phyloP scores from a whole-genome alignment of 164 flowering plant species.

The Euptelea pleiosperma region DNA sequence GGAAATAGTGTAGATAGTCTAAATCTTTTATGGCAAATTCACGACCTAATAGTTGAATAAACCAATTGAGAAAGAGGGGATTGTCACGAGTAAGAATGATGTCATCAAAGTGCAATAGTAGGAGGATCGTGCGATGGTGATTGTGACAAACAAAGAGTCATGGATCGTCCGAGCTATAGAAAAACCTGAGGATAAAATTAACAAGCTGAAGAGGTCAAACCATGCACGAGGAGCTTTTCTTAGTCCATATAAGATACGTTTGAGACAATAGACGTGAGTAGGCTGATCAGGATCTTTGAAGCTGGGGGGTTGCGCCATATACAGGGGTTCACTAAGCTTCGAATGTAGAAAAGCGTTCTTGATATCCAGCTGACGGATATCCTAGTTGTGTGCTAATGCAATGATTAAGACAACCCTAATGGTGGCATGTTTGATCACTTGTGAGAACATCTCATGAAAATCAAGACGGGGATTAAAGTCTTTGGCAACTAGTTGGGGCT shows the following conservation, averaged over 20 bases:
- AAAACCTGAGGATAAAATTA: not conserved
- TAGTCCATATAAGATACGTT: not conserved
- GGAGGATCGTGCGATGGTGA: not conserved
- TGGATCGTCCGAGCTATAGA: not conserved
- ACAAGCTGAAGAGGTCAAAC: not conserved
- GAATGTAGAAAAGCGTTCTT: slow-evolving; percentile 2
- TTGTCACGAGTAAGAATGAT: too few species aligned
- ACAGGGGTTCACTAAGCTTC: not conserved
- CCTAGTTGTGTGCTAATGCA: not conserved
- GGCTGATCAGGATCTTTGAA: not conserved
- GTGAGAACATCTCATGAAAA: too few species aligned
- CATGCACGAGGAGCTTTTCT: not conserved
- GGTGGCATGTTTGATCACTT: too few species aligned
- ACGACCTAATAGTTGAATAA: too few species aligned
- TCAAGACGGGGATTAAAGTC: not conserved
- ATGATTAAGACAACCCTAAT: too few species aligned
- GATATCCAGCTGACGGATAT: not conserved
- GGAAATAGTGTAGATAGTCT: not conserved
- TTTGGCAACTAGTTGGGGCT: too few species aligned
- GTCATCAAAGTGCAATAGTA: too few species aligned
- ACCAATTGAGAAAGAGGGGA: too few species aligned
- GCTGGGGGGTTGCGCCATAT: slow-evolving; percentile 1
- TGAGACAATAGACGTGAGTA: not conserved
- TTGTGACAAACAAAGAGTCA: not conserved
- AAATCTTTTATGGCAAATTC: too few species aligned